Evolutionary conservation across 2,329 filamentous ascomycete genomes (phyloP).

Genomic region (Ophiobolus disseminans): DNA sequence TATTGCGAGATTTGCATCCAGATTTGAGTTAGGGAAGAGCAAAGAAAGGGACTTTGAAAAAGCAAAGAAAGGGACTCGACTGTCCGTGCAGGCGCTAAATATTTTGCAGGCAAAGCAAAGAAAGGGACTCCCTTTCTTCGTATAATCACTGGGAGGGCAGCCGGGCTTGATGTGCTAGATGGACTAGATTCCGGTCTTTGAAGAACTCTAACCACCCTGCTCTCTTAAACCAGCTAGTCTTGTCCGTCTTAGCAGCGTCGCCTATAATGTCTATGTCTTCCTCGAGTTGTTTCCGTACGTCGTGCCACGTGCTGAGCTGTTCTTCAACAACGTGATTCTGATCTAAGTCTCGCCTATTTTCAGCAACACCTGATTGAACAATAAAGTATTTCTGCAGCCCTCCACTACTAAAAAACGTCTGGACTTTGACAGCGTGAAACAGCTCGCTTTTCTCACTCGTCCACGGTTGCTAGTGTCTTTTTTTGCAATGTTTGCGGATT

Average conservation of each 20-base stretch:
- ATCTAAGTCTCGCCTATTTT: constrained; percentile 4
- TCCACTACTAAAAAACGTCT: constrained; percentile 7
- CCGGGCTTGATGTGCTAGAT: too few species aligned
- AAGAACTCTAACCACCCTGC: constrained; percentile 4
- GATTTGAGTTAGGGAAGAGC: too few species aligned
- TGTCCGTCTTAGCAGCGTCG: constrained; percentile 11
- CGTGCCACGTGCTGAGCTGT: not conserved
- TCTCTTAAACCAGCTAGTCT: constrained; percentile 12
- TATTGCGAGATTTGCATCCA: constrained; percentile 21
- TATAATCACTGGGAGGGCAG: too few species aligned
- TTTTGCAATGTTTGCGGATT: constrained; percentile 2
- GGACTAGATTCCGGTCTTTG: not conserved
- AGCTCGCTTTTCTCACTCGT: constrained; percentile 2
- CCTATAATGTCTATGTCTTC: constrained; percentile 2
- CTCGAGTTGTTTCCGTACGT: not conserved
- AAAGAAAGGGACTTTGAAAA: too few species aligned
- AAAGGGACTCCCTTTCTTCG: too few species aligned
- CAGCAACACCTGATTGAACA: constrained; percentile 6
- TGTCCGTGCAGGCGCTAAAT: too few species aligned
- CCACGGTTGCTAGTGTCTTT: not conserved
- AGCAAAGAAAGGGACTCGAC: too few species aligned
- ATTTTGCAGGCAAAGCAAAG: too few species aligned
- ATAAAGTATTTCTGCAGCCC: constrained; percentile 11
- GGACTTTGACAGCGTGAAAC: constrained; percentile 7
- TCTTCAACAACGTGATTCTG: not conserved